Base-by-base conservation (phyloP, 2,329 filamentous ascomycete species). In the Diplocarpon mali region DNA sequence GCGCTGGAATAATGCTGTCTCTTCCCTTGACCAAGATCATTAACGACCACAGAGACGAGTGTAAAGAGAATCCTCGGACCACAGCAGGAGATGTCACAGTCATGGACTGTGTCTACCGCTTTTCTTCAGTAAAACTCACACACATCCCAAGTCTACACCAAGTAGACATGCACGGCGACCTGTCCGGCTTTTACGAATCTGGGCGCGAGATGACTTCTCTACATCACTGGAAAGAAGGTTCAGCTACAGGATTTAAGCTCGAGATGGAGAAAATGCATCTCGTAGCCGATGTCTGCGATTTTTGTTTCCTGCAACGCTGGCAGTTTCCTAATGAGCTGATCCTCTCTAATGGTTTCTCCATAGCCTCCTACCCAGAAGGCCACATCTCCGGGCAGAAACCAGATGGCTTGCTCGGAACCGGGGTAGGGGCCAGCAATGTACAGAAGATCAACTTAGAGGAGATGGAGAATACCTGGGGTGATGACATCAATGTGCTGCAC, bases 221-320 rank as follows among this genome's bases (percentile, higher is more conserved):
- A 30, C 57, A 61, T 45, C 59, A 61, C 43, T 61, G 57, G 57
- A 61, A 61, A 40, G 52, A 55, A 49, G 57, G 55, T 15, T 50
- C 45, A 11, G 41, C 38, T n/a, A 45, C 50, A n/a, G 54, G 50
- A 8, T 57, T 53, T 36, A 55, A 57, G 13, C 48, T 59, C 2
- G 57, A 59, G 16, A 57, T 59, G 53, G 54, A 60, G 29, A 60
- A 59, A 36, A 56, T 60, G 53, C 56, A 58, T 40, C 31, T 59
- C 8, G 51, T 60, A 12, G 52, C 58, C 16, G 51, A 60, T 36
- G 47, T 59, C 3, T 61, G 57, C 45, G 54, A 58, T 27, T 66
- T 67, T 42, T 70, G 68, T 37, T 61, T 70, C 32, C 55, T 71
- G 30, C 67, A 67, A 35, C 63, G 69, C 38, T 72, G 65, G 64